Evolutionary conservation across 2,329 filamentous ascomycete genomes (phyloP), one percentile per base, ranked within the genome.

Genomic region (Grosmannia huntii): DNA sequence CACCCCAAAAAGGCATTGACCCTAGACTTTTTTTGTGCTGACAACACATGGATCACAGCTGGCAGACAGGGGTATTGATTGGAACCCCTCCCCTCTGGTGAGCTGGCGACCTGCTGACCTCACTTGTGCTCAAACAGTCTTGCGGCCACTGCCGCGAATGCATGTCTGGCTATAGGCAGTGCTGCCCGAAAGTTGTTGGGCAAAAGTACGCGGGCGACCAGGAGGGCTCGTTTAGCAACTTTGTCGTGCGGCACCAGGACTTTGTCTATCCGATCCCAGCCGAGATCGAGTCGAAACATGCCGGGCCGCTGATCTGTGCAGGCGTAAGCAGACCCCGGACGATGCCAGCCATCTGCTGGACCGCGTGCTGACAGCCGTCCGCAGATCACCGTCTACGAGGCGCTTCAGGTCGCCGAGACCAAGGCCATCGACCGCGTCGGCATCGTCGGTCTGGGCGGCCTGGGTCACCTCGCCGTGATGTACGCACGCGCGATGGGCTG

Each of bases 381-480:
- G 10, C 14, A 53, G 53, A 56, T 56, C 38, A 76, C 73, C 19
- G 73, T 75, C 1, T 72, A 66, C 59, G 70, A 66, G 58, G 67
- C 68, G 2, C 67, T 72, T 12, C 56, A 44, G 12, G 25, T 53
- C 7, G 62, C 66, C 55, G 64, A 60, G 11, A 66, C 65, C 60
- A 57, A 62, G 53, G 56, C 66, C 10, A 65, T 60, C 55, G 67
- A 69, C 58, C 68, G 65, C 0, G 68, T 72, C 33, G 70, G 69
- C 31, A 61, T 72, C 1, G 65, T 72, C 41, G 70, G 69, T 23
- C 72, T 86, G 56, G 76, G 85, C 53, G 83, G 83, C 25, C 74
- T 85, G 2, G 82, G 82, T 3, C 82, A 85, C 65, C 67, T 85
- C 31, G 82, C 81, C 12, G 82, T 85, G 60, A 78, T 84, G 62